Percentiles rank a stretch among this genome's conserved stretches.
Conservation (phyloP, 2,329 filamentous ascomycete genomes). For the Aspergillus aculeatus region DNA sequence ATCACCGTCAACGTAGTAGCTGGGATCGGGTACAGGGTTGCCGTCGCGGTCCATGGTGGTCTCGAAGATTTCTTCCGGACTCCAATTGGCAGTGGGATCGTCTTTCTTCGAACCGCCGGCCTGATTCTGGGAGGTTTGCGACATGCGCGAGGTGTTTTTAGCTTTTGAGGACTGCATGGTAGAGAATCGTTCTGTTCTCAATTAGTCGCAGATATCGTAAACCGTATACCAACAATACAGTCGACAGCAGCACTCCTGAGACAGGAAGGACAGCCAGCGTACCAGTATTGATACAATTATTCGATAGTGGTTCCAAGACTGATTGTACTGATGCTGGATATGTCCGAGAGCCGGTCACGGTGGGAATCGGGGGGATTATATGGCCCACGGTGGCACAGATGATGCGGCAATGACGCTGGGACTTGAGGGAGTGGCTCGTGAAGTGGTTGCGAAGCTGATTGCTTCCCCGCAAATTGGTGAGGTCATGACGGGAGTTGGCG, state of each 20-base stretch:
- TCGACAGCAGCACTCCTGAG: background rate
- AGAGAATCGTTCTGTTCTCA: background rate
- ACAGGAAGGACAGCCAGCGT: constrained; percentile 3
- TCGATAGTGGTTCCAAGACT: background rate
- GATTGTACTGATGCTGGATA: background rate
- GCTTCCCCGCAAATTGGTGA: background rate
- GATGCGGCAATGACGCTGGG: constrained; percentile 33
- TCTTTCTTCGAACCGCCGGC: constrained; percentile 9
- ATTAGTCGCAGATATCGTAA: background rate
- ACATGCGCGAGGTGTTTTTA: constrained; percentile 25
- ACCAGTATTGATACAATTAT: constrained; percentile 6
- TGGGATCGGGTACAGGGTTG: constrained; percentile 32
- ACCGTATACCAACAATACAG: background rate
- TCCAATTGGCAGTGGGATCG: constrained; percentile 20
- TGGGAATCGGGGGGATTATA: background rate
- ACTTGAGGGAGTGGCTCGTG: constrained; percentile 13
- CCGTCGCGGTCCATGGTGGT: constrained; percentile 33
- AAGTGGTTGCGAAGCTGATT: background rate
- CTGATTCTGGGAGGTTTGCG: constrained; percentile 12
- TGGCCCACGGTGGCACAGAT: constrained; percentile 27
- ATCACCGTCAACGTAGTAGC: constrained; percentile 22
- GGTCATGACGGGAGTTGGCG: background rate
- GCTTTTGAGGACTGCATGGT: constrained; percentile 32
- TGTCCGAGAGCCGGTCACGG: background rate
- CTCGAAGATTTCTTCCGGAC: constrained; percentile 29